Base-by-base conservation (phyloP, 208 protist species). In the Leptomonas seymouri region DNA sequence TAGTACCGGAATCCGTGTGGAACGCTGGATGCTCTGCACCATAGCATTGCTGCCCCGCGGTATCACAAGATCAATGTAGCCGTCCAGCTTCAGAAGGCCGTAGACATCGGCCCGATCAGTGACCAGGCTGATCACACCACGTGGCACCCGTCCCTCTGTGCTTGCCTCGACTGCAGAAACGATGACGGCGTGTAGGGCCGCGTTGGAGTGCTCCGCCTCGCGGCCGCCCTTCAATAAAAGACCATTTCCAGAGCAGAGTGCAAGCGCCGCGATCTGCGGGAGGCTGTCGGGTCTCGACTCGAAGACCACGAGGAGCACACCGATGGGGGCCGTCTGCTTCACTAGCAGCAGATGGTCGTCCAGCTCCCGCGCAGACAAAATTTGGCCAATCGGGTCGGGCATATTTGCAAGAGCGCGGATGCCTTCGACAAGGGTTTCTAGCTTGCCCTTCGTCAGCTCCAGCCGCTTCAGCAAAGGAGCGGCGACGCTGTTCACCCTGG, bases 231-330 rank as follows among this genome's bases (percentile, higher is more conserved):
- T 97, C 48, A 98, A 80, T n/a, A 98, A 54, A 15, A 97, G 64
- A 7, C 86, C 95, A 69, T 97, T 97, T 53, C 90, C 93, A 53
- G 85, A 91, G 48, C 70, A 74, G 18, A 98, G 75, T 14, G 91
- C 83, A 27, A 98, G 82, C 7, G 89, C 67, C 0, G 93, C 81
- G 44, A 97, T 91, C 78, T 98, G 93, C 36, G 83, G 80, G 20
- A 86, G 71, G 31, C 69, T 89, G 61, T 98, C 95, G 16, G 97
- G 97, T 14, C 97, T 74, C 9, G 91, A 91, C 79, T 98, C 97
- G 67, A 98, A 98, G 36, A 98, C 95, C 50, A 98, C 84, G 20
- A 93, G 78, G 55, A 98, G 78, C 51, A 98, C 95, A 20, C 97
- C 97, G 41, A 98, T 93, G 18, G 97, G 89, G 5, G 79, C 76